Evolutionary conservation across 805 yeast species (phyloP), one percentile per base, ranked within the genome.

Genomic region (Saccharomycopsis fibuligera): DNA sequence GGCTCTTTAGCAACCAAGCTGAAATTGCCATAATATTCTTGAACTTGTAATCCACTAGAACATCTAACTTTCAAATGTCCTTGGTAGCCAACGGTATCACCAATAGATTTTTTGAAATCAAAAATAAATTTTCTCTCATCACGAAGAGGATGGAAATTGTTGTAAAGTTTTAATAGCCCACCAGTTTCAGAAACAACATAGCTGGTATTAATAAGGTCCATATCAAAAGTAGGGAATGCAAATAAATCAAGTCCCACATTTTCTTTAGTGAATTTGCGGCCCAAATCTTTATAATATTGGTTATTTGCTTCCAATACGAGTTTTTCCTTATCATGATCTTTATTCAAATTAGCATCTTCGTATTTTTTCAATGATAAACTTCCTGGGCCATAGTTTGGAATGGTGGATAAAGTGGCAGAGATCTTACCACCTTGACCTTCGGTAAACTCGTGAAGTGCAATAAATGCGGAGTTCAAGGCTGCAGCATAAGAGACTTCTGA

Each of bases 381-480:
- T 27, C 99, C 98, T 5, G 90, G 89, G 0, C 96, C 96, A 74
- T 79, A 74, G 1, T 86, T 74, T 5, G 99, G 96, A 35, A 88
- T 63, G 1, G 81, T 67, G 2, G 86, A 73, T 37, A 90, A 65
- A 3, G 85, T 63, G 0, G 86, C 74, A 21, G 83, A 75, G 30
- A 91, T 80, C 57, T 90, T 86, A 51, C 98, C 99, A 53, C 93
- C 93, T 6, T 93, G 96, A 1, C 66, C 61, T 2, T 57, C 57
- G 5, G 69, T 62, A 30, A 73, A 73, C 21, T 68, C 64, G 39
- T 73, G 73, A 24, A 89, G 68, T 5, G 88, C 81, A 45, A 76
- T 60, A 56, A 72, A 67, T 0, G 95, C 91, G 2, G 83, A 79
- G 48, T 79, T 70, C 30, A 88, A 64, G 0, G 95, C 96, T 2